Base-by-base conservation (phyloP, 495 filamentous ascomycete genomes). In the Pyronema domesticum region DNA sequence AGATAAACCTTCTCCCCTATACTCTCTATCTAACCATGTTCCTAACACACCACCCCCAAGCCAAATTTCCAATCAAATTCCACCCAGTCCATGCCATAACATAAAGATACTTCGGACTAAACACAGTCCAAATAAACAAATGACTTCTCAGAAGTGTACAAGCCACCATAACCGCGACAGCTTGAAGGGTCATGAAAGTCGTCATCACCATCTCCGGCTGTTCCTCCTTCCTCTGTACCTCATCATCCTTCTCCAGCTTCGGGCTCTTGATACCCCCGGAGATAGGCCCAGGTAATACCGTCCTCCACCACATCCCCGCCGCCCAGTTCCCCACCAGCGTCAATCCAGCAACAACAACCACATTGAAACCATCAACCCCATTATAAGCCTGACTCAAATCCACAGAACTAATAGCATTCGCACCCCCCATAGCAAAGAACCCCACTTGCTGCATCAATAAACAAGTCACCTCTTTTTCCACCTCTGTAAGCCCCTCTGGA, bases 41-140 rank as follows among this genome's bases (percentile, higher is more conserved):
- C 23, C 23, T 30, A 30, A 30, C 23, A 30, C 23, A 30, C 23
- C 23, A 30, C 23, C 23, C 23, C 23, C 23, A 30, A 1, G 2
- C 23, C 1, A 30, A 5, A 5, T 30, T 30, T 2, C 23, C 23
- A 30, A 30, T 30, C 23, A 30, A 30, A 30, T 30, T 30, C 23
- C 23, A 30, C 1, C 23, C 23, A 30, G 23, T 78, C 93, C 93
- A 99, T 15, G 80, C 87, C 69, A 93, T 80, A 48, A 76, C 80
- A 66, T 91, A 96, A 58, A 99, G 68, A 69, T 86, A 99, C 68
- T 96, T 99, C 3, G 93, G 93, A 50, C 82, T 88, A 68, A 99
- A 99, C 33, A 99, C 93, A 0, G 88, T 96, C 93, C 93, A 99
- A 53, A 99, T 85, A 68, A 99, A 99, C 57, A 99, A 69, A 73